Conservation (phyloP, 148 eudicot genomes). For the Amaranthus palmeri region DNA sequence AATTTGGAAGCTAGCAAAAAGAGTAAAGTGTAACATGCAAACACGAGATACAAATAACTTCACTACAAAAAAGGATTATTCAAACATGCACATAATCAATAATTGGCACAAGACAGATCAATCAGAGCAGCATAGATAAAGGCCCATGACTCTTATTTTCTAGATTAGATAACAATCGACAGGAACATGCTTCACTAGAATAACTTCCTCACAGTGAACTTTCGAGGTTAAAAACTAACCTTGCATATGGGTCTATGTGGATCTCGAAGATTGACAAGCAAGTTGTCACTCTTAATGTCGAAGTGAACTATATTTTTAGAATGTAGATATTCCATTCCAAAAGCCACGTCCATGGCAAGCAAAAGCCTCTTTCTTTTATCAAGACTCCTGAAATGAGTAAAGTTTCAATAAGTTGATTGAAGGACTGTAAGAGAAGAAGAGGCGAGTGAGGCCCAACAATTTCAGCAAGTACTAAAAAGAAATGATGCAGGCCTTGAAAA, state of each 20-base stretch:
- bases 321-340: conserved; percentile 97
- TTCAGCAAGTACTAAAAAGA: neutral
- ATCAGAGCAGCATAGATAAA: conserved; percentile 1
- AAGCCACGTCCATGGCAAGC: conserved; percentile 96
- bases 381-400: conserved; percentile 45
- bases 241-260: conserved; percentile 94
- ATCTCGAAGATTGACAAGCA: conserved; percentile 96
- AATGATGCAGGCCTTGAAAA: neutral
- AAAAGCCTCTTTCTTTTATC: conserved; percentile 83
- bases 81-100: no score
- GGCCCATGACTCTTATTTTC: neutral
- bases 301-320: conserved; percentile 95
- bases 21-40: no score
- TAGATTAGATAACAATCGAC: neutral
- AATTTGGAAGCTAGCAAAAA: no score
- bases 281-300: conserved; percentile 92
- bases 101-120: neutral
- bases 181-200: conserved; percentile 6
- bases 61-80: no score
- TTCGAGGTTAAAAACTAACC: conserved; percentile 45
- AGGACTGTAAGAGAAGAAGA: neutral
- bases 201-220: neutral
- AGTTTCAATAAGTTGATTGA: neutral
- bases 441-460: neutral
- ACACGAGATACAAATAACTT: no score